Evolutionary conservation across 2,329 filamentous ascomycete species (phyloP).

Genomic region (Hymenoscyphus linearis): DNA sequence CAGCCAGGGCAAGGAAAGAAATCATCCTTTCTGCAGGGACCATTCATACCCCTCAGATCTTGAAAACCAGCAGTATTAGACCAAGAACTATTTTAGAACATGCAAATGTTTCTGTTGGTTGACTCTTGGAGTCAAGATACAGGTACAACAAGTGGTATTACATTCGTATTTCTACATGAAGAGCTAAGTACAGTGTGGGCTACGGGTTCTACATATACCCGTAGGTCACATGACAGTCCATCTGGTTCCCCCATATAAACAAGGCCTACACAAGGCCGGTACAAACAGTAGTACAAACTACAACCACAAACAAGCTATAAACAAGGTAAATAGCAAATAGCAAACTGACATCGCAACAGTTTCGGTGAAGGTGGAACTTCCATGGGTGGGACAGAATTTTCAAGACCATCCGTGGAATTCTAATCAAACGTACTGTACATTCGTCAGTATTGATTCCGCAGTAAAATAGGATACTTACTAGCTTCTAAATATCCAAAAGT

Average conservation of each 20-base stretch:
- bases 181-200: too few species aligned
- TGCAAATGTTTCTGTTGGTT: constrained; percentile 32
- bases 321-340: too few species aligned
- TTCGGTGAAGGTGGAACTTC: neutral
- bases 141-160: too few species aligned
- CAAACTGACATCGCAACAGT: too few species aligned
- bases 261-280: too few species aligned
- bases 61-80: constrained; percentile 24
- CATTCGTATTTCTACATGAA: too few species aligned
- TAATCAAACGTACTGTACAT: neutral
- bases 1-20: constrained; percentile 22
- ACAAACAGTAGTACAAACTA: too few species aligned
- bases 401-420: neutral
- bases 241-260: too few species aligned
- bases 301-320: too few species aligned
- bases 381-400: neutral
- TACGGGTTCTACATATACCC: too few species aligned
- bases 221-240: too few species aligned
- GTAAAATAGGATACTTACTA: neutral
- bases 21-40: constrained; percentile 34
- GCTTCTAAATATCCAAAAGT: neutral
- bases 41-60: constrained; percentile 23
- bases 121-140: too few species aligned
- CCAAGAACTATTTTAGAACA: constrained; percentile 27
- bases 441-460: neutral